These are phyloP conservation scores for Xylaria sp. DNA, from an alignment of 2,329 filamentous ascomycete species.

Conservation along the genomic window DNA sequence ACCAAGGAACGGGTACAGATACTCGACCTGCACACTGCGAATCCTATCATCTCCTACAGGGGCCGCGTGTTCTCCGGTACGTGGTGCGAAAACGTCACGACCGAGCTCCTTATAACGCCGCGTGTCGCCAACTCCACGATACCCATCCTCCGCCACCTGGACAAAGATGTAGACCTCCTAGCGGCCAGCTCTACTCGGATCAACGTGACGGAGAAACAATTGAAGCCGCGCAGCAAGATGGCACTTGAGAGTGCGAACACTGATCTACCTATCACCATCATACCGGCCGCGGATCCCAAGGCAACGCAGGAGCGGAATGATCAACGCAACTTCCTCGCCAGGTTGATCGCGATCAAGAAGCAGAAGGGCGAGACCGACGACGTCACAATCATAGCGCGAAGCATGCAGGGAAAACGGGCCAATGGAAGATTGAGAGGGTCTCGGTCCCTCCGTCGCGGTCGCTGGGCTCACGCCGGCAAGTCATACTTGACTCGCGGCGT, in stretches of 20 bases:
- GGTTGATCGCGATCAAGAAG: constrained; percentile 59
- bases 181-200: constrained; percentile 67
- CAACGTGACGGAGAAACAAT: constrained; percentile 57
- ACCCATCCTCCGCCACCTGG: constrained; percentile 46
- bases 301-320: constrained; percentile 40
- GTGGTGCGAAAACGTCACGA: constrained; percentile 81
- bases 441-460: constrained; percentile 10
- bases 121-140: constrained; percentile 39
- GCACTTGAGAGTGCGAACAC: constrained; percentile 30
- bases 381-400: constrained; percentile 47
- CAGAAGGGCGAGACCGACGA: constrained; percentile 59
- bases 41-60: constrained; percentile 75
- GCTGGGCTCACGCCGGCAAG: constrained; percentile 7
- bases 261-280: constrained; percentile 33
- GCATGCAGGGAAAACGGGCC: constrained; percentile 15
- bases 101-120: constrained; percentile 67
- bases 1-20: constrained; percentile 60
- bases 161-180: constrained; percentile 62
- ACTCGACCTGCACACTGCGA: constrained; percentile 69
- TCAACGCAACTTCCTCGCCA: constrained; percentile 53
- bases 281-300: constrained; percentile 42
- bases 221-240: constrained; percentile 39
- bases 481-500: neutral
- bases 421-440: neutral
- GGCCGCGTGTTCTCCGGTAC: constrained; percentile 71